phyloP scores from a whole-genome alignment of 306 rosid species.

The Cucurbita ficifolia region DNA sequence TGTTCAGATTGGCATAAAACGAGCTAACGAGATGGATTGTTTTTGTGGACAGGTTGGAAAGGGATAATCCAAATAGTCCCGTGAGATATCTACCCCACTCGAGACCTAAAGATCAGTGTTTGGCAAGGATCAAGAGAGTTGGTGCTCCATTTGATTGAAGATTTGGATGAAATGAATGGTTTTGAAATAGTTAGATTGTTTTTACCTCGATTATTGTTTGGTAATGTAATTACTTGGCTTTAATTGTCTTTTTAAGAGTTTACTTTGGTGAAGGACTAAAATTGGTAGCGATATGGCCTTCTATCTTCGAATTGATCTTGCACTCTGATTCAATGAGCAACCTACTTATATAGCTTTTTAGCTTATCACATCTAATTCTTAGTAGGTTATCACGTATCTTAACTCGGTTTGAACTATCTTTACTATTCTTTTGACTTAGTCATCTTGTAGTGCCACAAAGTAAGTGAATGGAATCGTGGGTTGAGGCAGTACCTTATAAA shows the following conservation, averaged over 20 bases:
- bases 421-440: too few relatives aligned
- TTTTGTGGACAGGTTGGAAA: constrained; percentile 38
- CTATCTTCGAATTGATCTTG: not conserved
- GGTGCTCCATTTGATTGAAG: not conserved
- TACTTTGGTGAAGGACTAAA: not conserved
- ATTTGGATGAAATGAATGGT: not conserved
- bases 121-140: constrained; percentile 39
- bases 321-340: too few relatives aligned
- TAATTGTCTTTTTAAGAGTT: too few relatives aligned
- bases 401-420: too few relatives aligned
- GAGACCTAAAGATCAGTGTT: constrained; percentile 65
- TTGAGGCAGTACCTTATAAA: too few relatives aligned
- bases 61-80: constrained; percentile 31
- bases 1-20: not conserved
- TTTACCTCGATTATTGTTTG: not conserved
- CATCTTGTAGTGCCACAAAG: too few relatives aligned
- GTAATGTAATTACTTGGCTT: not conserved
- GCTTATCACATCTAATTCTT: too few relatives aligned
- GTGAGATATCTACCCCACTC: constrained; percentile 57
- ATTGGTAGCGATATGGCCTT: not conserved
- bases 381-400: too few relatives aligned
- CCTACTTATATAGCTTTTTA: too few relatives aligned
- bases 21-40: not conserved
- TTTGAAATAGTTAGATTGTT: not conserved
- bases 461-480: too few relatives aligned